Base-by-base conservation (phyloP, 2,329 filamentous ascomycete species). In the Escovopsis sp. region DNA sequence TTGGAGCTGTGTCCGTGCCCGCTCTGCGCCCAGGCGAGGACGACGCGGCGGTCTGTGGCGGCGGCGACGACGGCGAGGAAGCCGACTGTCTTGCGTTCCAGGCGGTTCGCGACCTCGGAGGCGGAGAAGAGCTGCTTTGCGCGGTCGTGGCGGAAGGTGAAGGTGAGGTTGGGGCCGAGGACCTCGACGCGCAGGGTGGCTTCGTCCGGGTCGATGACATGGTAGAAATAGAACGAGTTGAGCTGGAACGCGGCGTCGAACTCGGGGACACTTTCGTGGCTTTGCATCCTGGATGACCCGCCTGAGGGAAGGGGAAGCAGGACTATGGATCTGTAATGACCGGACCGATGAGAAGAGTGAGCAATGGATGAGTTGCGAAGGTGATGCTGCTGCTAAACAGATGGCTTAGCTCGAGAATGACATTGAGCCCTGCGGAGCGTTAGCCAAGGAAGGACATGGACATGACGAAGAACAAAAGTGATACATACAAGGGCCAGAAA, bases 21-120 rank as follows among this genome's bases (percentile, higher is more conserved):
- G 37, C 55, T 58, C 43, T 62, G 53, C 2, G 60, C 57, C 37
- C 56, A 56, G 0, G 54, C 51, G 9, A 62, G 41, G 27, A 63
- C 48, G 8, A 51, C 43, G 7, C 56, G 51, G 5, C 49, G 39
- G 5, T 30, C 27, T n/a, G n/a, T n/a, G n/a, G n/a, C n/a, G 2
- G 42, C 40, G 1, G 38, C 35, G 1, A 49, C 45, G 2, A 61
- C 48, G 15, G 53, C 44, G 16, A 61, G 44, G 39, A 61, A 63
- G 1, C 60, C 60, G 0, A 50, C 48, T 0, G 59, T 61, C 34
- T 62, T 63, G 14, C 46, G 44, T 1, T 50, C 47, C 1, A 61
- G 51, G 7, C 45, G 45, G 0, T 1, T 5, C 0, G 29, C 14
- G 6, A 56, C 52, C 0, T 11, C 7, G 1, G 47, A 47, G 1